Evolutionary conservation across 2,329 filamentous ascomycete species (phyloP).

Genomic region (Elsinoe arachidis): DNA sequence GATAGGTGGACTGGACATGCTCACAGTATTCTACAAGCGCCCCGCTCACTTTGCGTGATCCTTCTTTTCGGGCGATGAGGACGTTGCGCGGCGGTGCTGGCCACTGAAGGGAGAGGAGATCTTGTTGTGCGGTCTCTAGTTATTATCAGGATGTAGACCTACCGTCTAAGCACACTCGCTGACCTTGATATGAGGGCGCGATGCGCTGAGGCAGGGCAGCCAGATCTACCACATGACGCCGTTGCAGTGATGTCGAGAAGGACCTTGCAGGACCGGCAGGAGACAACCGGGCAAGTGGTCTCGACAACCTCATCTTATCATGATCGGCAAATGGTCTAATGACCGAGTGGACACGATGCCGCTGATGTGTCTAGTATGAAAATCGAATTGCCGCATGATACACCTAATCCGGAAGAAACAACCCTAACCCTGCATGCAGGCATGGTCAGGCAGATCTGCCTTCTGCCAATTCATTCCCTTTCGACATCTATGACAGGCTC

Average conservation of each 20-base stretch:
- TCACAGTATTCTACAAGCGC: slow-evolving; percentile 51
- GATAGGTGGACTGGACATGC: slow-evolving; percentile 73
- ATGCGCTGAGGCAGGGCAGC: slow-evolving; percentile 47
- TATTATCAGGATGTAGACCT: slow-evolving; percentile 17
- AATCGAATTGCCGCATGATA: too few relatives aligned
- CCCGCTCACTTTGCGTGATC: slow-evolving; percentile 45
- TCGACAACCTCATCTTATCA: slow-evolving; percentile 24
- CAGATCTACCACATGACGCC: slow-evolving; percentile 44
- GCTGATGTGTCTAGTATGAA: too few relatives aligned
- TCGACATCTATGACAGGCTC: not conserved
- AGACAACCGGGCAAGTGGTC: slow-evolving; percentile 19
- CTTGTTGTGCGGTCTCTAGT: slow-evolving; percentile 47
- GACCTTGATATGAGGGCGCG: slow-evolving; percentile 57
- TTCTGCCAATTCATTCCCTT: not conserved
- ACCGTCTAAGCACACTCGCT: slow-evolving; percentile 26
- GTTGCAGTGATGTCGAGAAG: slow-evolving; percentile 43
- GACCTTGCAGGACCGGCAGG: slow-evolving; percentile 28
- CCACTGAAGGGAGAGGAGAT: slow-evolving; percentile 59
- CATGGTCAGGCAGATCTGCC: not conserved
- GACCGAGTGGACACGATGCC: too few relatives aligned
- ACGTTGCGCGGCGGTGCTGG: slow-evolving; percentile 59
- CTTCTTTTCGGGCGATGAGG: slow-evolving; percentile 59
- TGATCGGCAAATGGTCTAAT: slow-evolving; percentile 1
- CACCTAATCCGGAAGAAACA: not conserved
- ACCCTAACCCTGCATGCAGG: not conserved